phyloP scores from a whole-genome alignment of 805 yeast species.

The Lachancea lanzarotensis region DNA sequence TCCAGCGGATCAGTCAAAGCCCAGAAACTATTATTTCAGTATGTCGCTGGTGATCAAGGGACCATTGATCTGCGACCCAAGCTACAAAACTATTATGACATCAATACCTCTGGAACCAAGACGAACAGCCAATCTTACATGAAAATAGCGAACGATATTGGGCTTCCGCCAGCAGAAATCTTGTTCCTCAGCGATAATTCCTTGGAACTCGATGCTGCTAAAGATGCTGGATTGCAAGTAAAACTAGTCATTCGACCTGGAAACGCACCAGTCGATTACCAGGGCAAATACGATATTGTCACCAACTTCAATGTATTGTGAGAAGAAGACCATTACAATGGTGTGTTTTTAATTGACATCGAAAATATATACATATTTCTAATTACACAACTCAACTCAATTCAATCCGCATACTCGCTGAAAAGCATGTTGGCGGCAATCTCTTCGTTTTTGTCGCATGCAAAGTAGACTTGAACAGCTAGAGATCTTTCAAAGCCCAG shows the following conservation, averaged over 20 bases:
- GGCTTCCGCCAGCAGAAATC: slow-evolving; percentile 29
- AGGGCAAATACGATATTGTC: slow-evolving; percentile 23
- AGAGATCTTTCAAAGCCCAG: slow-evolving; percentile 85
- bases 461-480: slow-evolving; percentile 91
- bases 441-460: slow-evolving; percentile 97
- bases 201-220: slow-evolving; percentile 70
- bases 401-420: slow-evolving; percentile 42
- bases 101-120: slow-evolving; percentile 76
- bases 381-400: background rate
- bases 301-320: slow-evolving; percentile 19
- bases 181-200: slow-evolving; percentile 78
- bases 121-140: slow-evolving; percentile 49
- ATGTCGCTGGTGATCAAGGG: slow-evolving; percentile 40
- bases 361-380: background rate
- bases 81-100: slow-evolving; percentile 72
- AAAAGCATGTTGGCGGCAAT: slow-evolving; percentile 89
- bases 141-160: slow-evolving; percentile 44
- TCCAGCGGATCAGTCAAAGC: slow-evolving; percentile 89
- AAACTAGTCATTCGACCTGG: slow-evolving; percentile 68
- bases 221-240: slow-evolving; percentile 53
- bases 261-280: slow-evolving; percentile 45
- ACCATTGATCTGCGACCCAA: slow-evolving; percentile 45
- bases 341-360: too few species aligned
- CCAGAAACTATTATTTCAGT: slow-evolving; percentile 67
- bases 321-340: background rate